phyloP scores from a whole-genome alignment of 2,329 filamentous ascomycete genomes.

The Penicillium hordei region DNA sequence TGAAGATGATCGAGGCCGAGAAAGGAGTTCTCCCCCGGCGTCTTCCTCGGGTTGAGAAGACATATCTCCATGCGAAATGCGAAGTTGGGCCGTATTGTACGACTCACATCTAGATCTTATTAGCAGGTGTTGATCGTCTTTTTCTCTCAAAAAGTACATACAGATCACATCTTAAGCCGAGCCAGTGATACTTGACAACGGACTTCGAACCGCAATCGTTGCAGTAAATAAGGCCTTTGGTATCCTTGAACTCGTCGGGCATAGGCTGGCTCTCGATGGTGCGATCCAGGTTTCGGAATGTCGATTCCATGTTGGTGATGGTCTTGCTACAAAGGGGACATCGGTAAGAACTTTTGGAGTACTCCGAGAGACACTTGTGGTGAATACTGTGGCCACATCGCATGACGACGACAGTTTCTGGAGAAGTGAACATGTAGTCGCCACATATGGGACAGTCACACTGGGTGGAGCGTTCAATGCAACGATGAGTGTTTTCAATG shows the following conservation, averaged over 20 bases:
- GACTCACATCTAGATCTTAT: conserved; percentile 43
- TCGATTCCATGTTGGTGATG: conserved; percentile 94
- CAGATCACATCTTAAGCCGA: conserved; percentile 80
- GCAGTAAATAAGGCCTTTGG: conserved; percentile 80
- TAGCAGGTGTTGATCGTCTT: conserved; percentile 5
- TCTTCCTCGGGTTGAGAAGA: conserved; percentile 28
- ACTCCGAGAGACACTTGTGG: conserved; percentile 79
- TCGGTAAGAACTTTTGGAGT: conserved; percentile 88
- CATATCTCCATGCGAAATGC: conserved; percentile 37
- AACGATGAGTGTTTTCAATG: conserved; percentile 81
- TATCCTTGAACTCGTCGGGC: conserved; percentile 78
- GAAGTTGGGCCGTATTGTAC: conserved; percentile 48
- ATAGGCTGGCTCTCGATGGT: conserved; percentile 88
- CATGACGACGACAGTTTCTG: conserved; percentile 87
- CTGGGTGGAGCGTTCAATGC: conserved; percentile 90
- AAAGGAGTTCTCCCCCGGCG: conserved; percentile 16
- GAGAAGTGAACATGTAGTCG: conserved; percentile 93
- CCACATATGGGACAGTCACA: conserved; percentile 96
- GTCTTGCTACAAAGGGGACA: conserved; percentile 97
- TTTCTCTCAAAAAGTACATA: conserved; percentile 33
- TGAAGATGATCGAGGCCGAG: conserved; percentile 30
- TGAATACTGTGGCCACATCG: conserved; percentile 95
- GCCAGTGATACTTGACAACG: conserved; percentile 87
- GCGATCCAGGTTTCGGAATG: conserved; percentile 87
- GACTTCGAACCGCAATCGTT: conserved; percentile 93